Base-by-base conservation (phyloP, 192 early-diverging fungal genomes). In the Oehlia diaphana region DNA sequence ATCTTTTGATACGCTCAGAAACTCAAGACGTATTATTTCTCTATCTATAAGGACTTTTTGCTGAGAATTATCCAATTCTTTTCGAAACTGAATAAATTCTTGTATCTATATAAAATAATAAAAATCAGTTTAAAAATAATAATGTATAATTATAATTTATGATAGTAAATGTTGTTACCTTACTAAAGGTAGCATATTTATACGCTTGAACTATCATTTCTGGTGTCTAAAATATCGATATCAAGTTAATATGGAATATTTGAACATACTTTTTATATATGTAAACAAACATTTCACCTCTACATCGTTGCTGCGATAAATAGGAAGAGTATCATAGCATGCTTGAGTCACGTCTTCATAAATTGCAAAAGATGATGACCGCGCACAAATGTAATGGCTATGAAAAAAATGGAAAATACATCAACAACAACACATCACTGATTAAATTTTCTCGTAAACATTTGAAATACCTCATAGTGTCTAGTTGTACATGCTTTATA, bases 401-500 rank as follows among this genome's bases (percentile, higher is more conserved):
- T 42, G 37, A 65, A 6, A 5, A 47, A n/a, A 50, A 44, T 13
- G 81, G 23, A 72, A 67, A 58, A 39, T 61, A 9, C 8, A 6
- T 74, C 19, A 47, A 64, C 66, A 31, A 49, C 47, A 83, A 66
- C 79, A 85, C 31, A 82, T 82, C 21, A 87, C 78, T 12, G 71
- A 68, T 63, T 79, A 35, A 76, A 80, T n/a, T 87, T 75, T 23
- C 82, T 84, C 63, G 72, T 63, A 13, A 86, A 66, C 74, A 63
- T 37, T 42, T 16, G 9, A 85, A 69, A 78, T 88, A 91, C 76
- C 91, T 92, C 71, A 97, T 83, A 0, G 97, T 96, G 81, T 99
- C 97, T 74, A 90, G 86, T 85, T 97, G 95, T n/a, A 97, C 88
- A 81, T 96, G 90, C 82, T 99, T 99, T 82, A 97, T 91, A 72